Conservation (phyloP, 2,329 filamentous ascomycete species). For the Penicillium paneum region DNA sequence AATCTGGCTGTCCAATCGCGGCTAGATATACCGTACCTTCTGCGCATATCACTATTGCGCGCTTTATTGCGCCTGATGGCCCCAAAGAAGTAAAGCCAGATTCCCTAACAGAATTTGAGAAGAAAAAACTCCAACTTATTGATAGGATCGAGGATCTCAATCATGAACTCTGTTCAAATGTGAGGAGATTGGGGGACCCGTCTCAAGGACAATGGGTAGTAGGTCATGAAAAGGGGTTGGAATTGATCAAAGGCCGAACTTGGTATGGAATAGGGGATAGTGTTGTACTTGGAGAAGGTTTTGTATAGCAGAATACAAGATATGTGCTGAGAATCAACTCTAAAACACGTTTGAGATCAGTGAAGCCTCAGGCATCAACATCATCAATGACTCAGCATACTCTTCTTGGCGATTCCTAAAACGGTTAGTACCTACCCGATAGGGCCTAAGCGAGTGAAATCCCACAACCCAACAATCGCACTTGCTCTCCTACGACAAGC, state of each 20-base stretch:
- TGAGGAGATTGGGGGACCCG: conserved; percentile 50
- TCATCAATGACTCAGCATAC: conserved; percentile 17
- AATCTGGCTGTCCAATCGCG: conserved; percentile 65
- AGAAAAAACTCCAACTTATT: conserved; percentile 64
- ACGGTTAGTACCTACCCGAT: conserved; percentile 32
- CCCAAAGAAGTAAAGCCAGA: conserved; percentile 30
- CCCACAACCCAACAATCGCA: conserved; percentile 41
- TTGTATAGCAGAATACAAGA: conserved; percentile 35
- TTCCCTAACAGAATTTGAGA: conserved; percentile 36
- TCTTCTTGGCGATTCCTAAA: conserved; percentile 25
- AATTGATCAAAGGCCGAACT: conserved; percentile 68
- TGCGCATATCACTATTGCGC: conserved; percentile 81
- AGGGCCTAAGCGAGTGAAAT: conserved; percentile 47
- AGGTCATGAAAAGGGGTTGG: conserved; percentile 79
- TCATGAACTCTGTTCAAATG: conserved; percentile 64
- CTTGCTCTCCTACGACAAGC: conserved; percentile 39
- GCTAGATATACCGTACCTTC: conserved; percentile 85
- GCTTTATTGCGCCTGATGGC: conserved; percentile 70
- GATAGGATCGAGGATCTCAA: conserved; percentile 73
- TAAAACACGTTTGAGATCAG: not conserved
- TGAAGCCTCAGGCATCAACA: conserved; percentile 3
- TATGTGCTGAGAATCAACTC: not conserved
- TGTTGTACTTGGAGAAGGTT: conserved; percentile 53
- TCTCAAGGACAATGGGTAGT: conserved; percentile 73
- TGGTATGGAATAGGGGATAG: conserved; percentile 87